Evolutionary conservation across 306 rosid species (phyloP).

Genomic region (Luffa aegyptiaca): DNA sequence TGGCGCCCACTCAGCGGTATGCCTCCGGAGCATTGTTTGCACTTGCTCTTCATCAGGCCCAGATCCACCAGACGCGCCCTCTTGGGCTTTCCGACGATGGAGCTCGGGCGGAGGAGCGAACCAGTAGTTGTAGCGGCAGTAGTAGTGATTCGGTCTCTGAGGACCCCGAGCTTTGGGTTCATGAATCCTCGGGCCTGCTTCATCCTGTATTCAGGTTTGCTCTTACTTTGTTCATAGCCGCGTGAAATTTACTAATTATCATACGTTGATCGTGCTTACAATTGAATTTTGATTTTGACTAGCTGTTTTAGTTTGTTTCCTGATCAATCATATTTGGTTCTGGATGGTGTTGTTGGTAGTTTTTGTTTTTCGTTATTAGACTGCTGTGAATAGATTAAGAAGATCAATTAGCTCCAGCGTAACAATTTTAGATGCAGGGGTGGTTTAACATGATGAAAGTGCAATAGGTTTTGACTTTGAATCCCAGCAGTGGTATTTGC

Average conservation of each 20-base stretch:
- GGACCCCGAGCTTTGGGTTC: slow-evolving; percentile 68
- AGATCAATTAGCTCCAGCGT: background rate
- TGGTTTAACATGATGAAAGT: background rate
- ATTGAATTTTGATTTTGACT: background rate
- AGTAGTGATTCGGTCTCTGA: slow-evolving; percentile 56
- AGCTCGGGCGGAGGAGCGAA: slow-evolving; percentile 17
- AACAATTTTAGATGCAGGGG: background rate
- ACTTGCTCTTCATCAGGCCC: slow-evolving; percentile 62
- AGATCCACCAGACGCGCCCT: slow-evolving; percentile 44
- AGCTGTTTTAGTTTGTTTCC: background rate
- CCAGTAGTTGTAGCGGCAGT: slow-evolving; percentile 31
- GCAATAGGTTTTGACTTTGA: background rate
- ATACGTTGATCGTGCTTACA: background rate
- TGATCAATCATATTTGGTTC: background rate
- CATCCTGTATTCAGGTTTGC: slow-evolving; percentile 57
- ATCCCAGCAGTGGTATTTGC: background rate
- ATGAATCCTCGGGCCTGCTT: slow-evolving; percentile 46
- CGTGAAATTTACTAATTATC: background rate
- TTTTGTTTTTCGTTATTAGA: background rate
- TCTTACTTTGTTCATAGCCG: background rate
- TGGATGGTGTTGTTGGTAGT: background rate
- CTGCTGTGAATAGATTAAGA: background rate
- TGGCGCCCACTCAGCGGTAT: slow-evolving; percentile 60
- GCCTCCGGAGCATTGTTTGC: slow-evolving; percentile 68
- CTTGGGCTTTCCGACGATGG: slow-evolving; percentile 18